Base-by-base conservation (phyloP, 73 alveolate genomes). In the Stentor coeruleus region DNA sequence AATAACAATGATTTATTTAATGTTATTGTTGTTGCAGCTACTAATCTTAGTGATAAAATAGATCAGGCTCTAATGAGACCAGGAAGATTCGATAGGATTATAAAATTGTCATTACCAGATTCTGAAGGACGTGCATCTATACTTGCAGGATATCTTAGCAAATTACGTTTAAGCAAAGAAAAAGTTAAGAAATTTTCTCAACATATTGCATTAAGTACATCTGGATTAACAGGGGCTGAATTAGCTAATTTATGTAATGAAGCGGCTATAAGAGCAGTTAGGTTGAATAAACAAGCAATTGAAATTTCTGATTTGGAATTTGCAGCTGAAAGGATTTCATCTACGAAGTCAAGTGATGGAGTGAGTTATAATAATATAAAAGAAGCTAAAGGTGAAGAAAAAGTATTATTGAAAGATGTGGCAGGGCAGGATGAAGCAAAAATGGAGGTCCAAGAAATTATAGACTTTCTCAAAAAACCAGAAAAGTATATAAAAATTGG, bases 171-270 rank as follows among this genome's bases (percentile, higher is more conserved):
- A 86, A 85, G 41, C 81, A 76, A 2, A 72, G 73, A 38, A 92
- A 84, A 74, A 91, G 91, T 82, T 37, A 90, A 91, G 59, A 57
- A 86, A 1, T 87, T 81, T 87, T 87, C 87, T 59, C 74, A 77
- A 33, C 58, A 86, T 26, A 76, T 91, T 33, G 91, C 94, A 3
- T 85, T 94, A n/a, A 14, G 31, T 15, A 38, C 81, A 40, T 36
- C 81, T 35, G 99, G 98, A 38, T 93, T 97, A 87, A 89, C 97
- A 83, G 99, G 99, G 31, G 99, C 99, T 74, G 99, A 98, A 88
- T 94, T 98, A 58, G 95, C 97, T 82, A 96, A 97, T 79, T 95
- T 98, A 38, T 91, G 99, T 84, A 98, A 96, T 82, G 99, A 98
- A 80, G 99, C 99, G 3, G 99, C 99, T 39, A 90, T 98, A 15